Conservation (phyloP, 1,139 yeast species). For the Yamadazyma oceani region DNA sequence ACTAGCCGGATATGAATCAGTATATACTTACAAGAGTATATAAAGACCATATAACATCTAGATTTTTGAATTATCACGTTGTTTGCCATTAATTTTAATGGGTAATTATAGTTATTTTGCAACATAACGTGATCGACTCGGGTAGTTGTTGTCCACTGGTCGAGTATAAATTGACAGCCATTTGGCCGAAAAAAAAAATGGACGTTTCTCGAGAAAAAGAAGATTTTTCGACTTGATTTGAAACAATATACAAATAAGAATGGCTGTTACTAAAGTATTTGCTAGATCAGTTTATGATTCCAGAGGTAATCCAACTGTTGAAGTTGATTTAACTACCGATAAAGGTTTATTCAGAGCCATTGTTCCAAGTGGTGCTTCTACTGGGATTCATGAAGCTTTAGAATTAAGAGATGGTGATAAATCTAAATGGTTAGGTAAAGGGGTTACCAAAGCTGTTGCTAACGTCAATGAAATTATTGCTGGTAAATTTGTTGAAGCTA, state of each 20-base stretch:
- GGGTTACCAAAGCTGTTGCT: conserved; percentile 88
- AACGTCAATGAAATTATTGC: conserved; percentile 89
- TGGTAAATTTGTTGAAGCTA: conserved; percentile 77
- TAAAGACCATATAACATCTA: too few relatives aligned
- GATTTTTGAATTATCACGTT: too few relatives aligned
- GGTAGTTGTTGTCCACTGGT: conserved; percentile 6
- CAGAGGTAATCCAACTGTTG: conserved; percentile 98
- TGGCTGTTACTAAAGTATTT: conserved; percentile 59
- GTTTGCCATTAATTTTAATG: too few relatives aligned
- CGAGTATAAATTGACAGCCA: conserved; percentile 1
- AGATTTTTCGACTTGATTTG: neutral
- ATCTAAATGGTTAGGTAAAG: conserved; percentile 93
- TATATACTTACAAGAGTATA: too few relatives aligned
- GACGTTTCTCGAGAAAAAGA: neutral
- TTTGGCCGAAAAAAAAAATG: conserved; percentile 1
- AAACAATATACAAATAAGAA: conserved; percentile 9
- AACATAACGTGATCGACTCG: conserved; percentile 3
- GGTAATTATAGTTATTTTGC: conserved; percentile 12
- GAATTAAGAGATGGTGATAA: conserved; percentile 96
- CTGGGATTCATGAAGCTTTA: conserved; percentile 92
- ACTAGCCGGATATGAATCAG: too few relatives aligned
- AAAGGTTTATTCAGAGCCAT: conserved; percentile 88
- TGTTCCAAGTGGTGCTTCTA: conserved; percentile 97
- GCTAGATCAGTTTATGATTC: conserved; percentile 97
- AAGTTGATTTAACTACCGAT: conserved; percentile 85